Conservation (phyloP, 1,139 yeast species). For the Debaryomycetaceae sp. region DNA sequence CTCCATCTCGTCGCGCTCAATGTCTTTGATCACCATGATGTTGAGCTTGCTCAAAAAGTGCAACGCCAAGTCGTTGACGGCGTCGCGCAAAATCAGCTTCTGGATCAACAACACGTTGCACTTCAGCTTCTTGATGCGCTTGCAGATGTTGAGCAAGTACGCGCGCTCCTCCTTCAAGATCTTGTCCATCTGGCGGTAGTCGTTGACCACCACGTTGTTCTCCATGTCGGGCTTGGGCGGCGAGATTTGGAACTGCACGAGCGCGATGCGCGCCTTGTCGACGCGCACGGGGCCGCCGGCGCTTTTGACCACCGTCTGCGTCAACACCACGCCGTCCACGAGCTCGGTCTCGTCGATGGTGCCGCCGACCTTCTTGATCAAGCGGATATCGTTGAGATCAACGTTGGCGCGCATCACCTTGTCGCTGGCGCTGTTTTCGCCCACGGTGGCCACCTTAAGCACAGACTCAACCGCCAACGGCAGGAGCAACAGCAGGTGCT, state of each 20-base stretch:
- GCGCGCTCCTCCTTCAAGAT: constrained; percentile 97
- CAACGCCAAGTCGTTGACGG: constrained; percentile 92
- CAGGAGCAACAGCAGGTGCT: constrained; percentile 76
- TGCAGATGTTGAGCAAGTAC: constrained; percentile 87
- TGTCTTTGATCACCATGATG: constrained; percentile 90
- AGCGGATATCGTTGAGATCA: constrained; percentile 81
- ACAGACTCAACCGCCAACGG: constrained; percentile 96
- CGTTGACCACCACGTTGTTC: constrained; percentile 94
- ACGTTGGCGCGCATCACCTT: no score
- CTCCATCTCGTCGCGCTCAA: constrained; percentile 95
- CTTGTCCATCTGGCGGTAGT: constrained; percentile 98
- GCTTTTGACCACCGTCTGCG: constrained; percentile 81
- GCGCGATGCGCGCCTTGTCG: constrained; percentile 90
- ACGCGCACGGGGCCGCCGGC: constrained; percentile 97
- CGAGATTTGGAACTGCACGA: constrained; percentile 91
- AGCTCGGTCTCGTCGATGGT: constrained; percentile 95
- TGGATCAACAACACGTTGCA: constrained; percentile 93
- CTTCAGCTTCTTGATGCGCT: constrained; percentile 92
- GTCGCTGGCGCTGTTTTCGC: no score
- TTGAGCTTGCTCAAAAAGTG: constrained; percentile 91
- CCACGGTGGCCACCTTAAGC: constrained; percentile 57
- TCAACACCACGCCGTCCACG: constrained; percentile 88
- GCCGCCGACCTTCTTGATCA: constrained; percentile 93
- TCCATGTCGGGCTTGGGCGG: constrained; percentile 99
- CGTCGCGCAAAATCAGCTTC: constrained; percentile 92